Conservation (phyloP, 108 stramenopile genomes). For the Skeletonema costatum region DNA sequence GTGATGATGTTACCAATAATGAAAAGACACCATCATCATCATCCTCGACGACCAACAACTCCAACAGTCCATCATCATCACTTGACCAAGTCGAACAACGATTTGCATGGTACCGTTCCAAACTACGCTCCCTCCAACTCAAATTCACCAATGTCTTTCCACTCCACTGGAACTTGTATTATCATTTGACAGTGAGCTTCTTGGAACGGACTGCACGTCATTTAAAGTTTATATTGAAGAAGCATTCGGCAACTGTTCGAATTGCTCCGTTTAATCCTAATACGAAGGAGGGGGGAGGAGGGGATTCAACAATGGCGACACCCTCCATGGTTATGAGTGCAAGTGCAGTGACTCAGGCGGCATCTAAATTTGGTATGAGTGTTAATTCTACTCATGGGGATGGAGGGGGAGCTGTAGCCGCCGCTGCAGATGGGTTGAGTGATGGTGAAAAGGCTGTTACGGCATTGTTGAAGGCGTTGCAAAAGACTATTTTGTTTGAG, state of each 20-base stretch:
- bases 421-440: constrained; percentile 2
- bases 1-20: neutral
- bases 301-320: too few species aligned
- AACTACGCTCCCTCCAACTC: constrained; percentile 55
- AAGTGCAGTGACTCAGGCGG: constrained; percentile 8
- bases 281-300: neutral
- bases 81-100: constrained; percentile 92
- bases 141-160: constrained; percentile 92
- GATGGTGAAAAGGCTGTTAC: constrained; percentile 85
- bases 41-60: constrained; percentile 21
- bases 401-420: neutral
- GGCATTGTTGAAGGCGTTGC: constrained; percentile 91
- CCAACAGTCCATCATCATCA: constrained; percentile 22
- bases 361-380: constrained; percentile 36
- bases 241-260: constrained; percentile 17
- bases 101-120: constrained; percentile 93
- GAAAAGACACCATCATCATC: constrained; percentile 21
- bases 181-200: constrained; percentile 79
- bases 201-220: constrained; percentile 49
- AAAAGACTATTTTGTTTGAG: constrained; percentile 95
- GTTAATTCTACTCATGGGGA: constrained; percentile 25
- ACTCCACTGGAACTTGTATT: constrained; percentile 88
- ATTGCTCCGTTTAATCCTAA: constrained; percentile 10
- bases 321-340: too few species aligned
- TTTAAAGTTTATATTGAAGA: constrained; percentile 40